Percentiles rank a stretch among this genome's conserved stretches.
phyloP scores from a whole-genome alignment of 2,329 filamentous ascomycete species.

The Thelonectria olida region DNA sequence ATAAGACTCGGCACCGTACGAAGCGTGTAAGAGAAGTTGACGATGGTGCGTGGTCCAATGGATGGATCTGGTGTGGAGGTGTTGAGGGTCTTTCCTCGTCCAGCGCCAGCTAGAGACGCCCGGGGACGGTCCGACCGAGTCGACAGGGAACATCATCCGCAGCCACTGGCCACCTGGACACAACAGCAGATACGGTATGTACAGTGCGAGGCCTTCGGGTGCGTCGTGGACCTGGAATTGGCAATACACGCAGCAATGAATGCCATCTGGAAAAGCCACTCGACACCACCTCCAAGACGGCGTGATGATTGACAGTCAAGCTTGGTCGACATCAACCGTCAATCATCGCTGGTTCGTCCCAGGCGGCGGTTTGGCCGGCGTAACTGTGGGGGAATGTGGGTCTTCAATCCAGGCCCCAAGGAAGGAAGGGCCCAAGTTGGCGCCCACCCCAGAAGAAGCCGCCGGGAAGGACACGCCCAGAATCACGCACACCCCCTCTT shows the following conservation, averaged over 20 bases:
- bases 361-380: conserved; percentile 66
- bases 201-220: too few species aligned
- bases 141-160: conserved; percentile 6
- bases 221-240: too few species aligned
- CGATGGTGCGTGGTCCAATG: conserved; percentile 7
- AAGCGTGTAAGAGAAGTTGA: conserved; percentile 3
- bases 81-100: neutral
- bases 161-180: too few species aligned
- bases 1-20: neutral
- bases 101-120: neutral
- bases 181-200: too few species aligned
- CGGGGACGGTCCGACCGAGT: conserved; percentile 20
- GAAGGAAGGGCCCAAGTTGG: conserved; percentile 15
- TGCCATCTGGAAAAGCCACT: too few species aligned
- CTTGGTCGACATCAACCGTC: conserved; percentile 24
- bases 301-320: conserved; percentile 25
- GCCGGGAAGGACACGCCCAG: conserved; percentile 12
- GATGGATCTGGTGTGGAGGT: conserved; percentile 6
- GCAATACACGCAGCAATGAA: too few species aligned
- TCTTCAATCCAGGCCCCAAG: conserved; percentile 1
- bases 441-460: conserved; percentile 17
- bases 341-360: conserved; percentile 50
- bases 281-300: conserved; percentile 3
- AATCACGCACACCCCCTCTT: neutral
- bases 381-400: conserved; percentile 60